These are phyloP conservation scores for Pseudopithomyces chartarum DNA, from an alignment of 2,329 filamentous ascomycete species.

Conservation along the genomic window DNA sequence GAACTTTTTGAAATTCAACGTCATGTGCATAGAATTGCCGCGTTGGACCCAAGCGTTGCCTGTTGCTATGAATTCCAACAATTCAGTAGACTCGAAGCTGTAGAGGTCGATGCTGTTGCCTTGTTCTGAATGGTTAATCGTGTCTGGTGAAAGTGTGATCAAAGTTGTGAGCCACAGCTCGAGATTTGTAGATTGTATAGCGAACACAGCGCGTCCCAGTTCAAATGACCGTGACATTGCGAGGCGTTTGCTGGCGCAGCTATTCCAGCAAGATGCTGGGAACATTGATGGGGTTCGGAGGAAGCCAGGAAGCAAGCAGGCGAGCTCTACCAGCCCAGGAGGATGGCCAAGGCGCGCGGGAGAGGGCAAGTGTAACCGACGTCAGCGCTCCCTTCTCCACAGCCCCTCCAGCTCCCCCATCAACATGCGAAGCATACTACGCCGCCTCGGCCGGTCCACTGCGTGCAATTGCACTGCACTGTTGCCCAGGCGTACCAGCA, in stretches of 20 bases:
- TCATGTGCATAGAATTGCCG: constrained; percentile 38
- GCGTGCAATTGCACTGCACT: constrained; percentile 10
- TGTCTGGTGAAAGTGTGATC: constrained; percentile 39
- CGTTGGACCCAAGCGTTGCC: constrained; percentile 39
- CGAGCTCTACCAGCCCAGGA: neutral
- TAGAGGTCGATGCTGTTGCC: constrained; percentile 29
- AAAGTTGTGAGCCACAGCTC: constrained; percentile 45
- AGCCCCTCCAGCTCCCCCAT: constrained; percentile 3
- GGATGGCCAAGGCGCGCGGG: constrained; percentile 24
- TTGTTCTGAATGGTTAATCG: constrained; percentile 26
- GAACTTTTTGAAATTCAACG: constrained; percentile 28
- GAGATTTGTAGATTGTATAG: constrained; percentile 23
- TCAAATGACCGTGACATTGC: constrained; percentile 35
- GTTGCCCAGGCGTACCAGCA: neutral
- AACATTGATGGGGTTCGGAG: constrained; percentile 2
- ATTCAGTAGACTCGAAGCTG: constrained; percentile 16
- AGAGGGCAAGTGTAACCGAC: constrained; percentile 24
- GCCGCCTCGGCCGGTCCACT: constrained; percentile 15
- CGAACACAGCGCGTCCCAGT: constrained; percentile 42
- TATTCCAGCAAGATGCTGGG: constrained; percentile 3
- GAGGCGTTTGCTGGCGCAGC: constrained; percentile 2
- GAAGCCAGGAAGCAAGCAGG: neutral
- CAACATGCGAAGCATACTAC: constrained; percentile 31
- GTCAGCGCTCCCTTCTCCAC: constrained; percentile 21
- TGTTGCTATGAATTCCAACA: constrained; percentile 29